These are phyloP conservation scores for Cryptococcus maquisensis DNA, from an alignment of 1,284 basidiomycete species.

Conservation along the genomic window DNA sequence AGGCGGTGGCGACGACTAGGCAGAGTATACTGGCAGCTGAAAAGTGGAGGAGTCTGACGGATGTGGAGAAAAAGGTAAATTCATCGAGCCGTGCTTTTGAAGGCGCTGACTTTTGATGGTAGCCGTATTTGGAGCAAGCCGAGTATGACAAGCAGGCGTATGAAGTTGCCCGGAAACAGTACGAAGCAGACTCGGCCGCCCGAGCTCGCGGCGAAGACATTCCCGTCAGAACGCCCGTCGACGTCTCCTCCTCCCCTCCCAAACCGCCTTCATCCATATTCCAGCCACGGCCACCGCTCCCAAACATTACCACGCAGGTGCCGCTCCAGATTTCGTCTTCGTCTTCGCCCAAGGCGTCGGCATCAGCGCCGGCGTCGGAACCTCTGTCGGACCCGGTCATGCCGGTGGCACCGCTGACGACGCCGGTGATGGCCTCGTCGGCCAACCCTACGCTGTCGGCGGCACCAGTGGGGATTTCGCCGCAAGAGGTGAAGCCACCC, in stretches of 20 bases:
- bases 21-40: slow-evolving; percentile 90
- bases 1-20: slow-evolving; percentile 88
- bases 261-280: slow-evolving; percentile 2
- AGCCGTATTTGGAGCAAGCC: slow-evolving; percentile 86
- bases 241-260: slow-evolving; percentile 4
- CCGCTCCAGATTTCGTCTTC: not conserved
- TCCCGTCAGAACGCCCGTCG: slow-evolving; percentile 13
- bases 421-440: not conserved
- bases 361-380: no score
- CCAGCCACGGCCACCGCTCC: slow-evolving; percentile 6
- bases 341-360: no score
- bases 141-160: slow-evolving; percentile 91
- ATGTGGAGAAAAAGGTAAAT: slow-evolving; percentile 81
- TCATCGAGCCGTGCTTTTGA: not conserved
- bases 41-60: slow-evolving; percentile 85
- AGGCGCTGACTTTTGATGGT: not conserved
- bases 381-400: no score
- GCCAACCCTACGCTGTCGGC: not conserved
- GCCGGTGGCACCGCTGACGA: not conserved
- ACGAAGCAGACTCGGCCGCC: slow-evolving; percentile 36
- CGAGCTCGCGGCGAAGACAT: slow-evolving; percentile 35
- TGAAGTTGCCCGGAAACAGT: slow-evolving; percentile 54
- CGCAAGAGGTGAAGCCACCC: no score
- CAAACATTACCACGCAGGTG: not conserved
- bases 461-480: no score